Base-by-base conservation (phyloP, 371 early-diverging fungal species). In the Blakeslea trispora region DNA sequence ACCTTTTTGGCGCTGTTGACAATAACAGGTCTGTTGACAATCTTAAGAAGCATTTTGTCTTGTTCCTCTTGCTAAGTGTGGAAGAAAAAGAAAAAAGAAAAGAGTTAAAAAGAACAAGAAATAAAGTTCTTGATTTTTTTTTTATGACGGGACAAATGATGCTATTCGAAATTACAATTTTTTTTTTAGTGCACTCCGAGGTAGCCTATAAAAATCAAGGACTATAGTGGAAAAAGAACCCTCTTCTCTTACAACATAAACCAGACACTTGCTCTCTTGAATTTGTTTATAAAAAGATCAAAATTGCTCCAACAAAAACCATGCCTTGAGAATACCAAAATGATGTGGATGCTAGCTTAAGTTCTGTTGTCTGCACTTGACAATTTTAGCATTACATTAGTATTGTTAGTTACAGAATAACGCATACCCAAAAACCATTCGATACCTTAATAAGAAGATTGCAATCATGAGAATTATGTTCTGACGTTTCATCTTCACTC, bases 21-120 rank as follows among this genome's bases (percentile, higher is more conserved):
- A 55, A 46, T 37, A 57, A 66, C 40, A 39, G 68, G 69, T 58
- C 57, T 61, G 39, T 63, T 47, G 49, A 62, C 52, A 53, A 55
- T 53, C 57, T 69, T 65, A 49, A 65, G 58, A 59, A 69, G 66
- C 69, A 69, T 65, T 46, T 65, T 58, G 22, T 37, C 50, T 31
- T 53, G n/a, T n/a, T n/a, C n/a, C n/a, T n/a, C n/a, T n/a, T n/a
- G n/a, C n/a, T n/a, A n/a, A 52, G 45, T 15, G 45, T 51, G 45
- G 46, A 24, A 40, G 21, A 48, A 41, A 53, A 55, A 57, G 35
- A 49, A 49, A 46, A 42, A 46, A 14, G 45, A 55, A 44, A 18
- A 45, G 21, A 15, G 35, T 37, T 31, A 53, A 37, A 37, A 17
- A 39, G 43, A 34, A 22, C 35, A 59, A 55, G 40, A 49, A 41